Percentiles rank a stretch among this genome's conserved stretches.
Evolutionary conservation across 2,329 filamentous ascomycete species (phyloP).

Genomic region (Trichoderma asperellum): DNA sequence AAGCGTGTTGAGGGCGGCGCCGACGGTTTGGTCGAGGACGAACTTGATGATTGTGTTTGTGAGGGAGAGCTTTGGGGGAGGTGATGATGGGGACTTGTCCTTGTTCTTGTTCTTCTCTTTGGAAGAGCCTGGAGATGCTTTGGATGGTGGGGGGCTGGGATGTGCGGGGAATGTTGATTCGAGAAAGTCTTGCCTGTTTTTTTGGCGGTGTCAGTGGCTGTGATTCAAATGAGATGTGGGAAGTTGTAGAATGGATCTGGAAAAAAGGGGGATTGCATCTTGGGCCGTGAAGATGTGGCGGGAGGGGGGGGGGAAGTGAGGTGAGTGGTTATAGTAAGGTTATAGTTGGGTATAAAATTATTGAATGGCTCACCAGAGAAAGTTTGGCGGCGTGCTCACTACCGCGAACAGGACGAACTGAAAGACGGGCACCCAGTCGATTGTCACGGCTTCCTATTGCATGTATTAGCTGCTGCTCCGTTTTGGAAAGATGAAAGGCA

Average conservation of each 20-base stretch:
- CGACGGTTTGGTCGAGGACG: slow-evolving; percentile 68
- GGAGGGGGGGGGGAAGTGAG: no score
- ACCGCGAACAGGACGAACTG: slow-evolving; percentile 78
- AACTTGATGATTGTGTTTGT: slow-evolving; percentile 70
- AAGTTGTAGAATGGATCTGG: no score
- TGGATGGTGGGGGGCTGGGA: slow-evolving; percentile 45
- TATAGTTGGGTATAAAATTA: no score
- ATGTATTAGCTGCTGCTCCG: background rate
- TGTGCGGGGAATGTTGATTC: slow-evolving; percentile 75
- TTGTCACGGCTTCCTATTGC: slow-evolving; percentile 57
- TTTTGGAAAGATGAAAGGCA: background rate
- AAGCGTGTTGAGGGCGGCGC: slow-evolving; percentile 67
- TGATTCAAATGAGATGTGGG: slow-evolving; percentile 28
- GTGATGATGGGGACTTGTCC: background rate
- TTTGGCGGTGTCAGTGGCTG: background rate
- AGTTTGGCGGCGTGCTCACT: slow-evolving; percentile 79
- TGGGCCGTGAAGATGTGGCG: no score
- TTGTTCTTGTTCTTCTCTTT: background rate
- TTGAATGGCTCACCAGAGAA: slow-evolving; percentile 66
- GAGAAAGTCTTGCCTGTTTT: slow-evolving; percentile 70
- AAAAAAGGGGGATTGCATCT: no score
- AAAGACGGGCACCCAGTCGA: slow-evolving; percentile 70
- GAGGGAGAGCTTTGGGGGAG: slow-evolving; percentile 51
- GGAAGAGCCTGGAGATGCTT: background rate
- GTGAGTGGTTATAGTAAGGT: no score